Percentiles rank a stretch among this genome's conserved stretches.
Evolutionary conservation across 495 filamentous ascomycete genomes (phyloP).

Genomic region (Annulohypoxylon moriforme): DNA sequence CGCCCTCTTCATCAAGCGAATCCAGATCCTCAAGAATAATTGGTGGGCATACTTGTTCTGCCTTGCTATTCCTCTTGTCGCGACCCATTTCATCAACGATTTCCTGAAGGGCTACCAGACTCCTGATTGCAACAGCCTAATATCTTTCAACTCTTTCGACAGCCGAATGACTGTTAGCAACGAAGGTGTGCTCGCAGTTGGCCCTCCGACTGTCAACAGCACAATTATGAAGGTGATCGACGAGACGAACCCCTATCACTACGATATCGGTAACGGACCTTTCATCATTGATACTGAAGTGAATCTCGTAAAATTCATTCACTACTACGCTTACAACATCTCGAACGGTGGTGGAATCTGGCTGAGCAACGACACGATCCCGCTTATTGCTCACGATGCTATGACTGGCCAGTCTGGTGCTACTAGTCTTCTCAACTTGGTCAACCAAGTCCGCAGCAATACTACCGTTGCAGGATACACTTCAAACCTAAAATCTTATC

Average conservation of each 20-base stretch:
- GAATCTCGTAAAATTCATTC: constrained; percentile 70
- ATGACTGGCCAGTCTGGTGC: constrained; percentile 51
- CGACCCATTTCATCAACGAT: constrained; percentile 26
- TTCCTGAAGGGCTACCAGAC: constrained; percentile 60
- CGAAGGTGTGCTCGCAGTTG: constrained; percentile 3
- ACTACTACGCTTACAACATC: constrained; percentile 63
- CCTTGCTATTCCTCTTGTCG: constrained; percentile 71
- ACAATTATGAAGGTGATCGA: constrained; percentile 25
- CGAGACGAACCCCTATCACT: constrained; percentile 6
- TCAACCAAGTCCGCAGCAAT: constrained; percentile 45
- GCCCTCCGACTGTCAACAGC: constrained; percentile 29
- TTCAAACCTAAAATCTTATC: constrained; percentile 67
- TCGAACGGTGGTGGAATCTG: constrained; percentile 73
- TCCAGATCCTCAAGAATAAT: constrained; percentile 72
- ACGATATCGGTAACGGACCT: constrained; percentile 18
- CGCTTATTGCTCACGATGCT: constrained; percentile 67
- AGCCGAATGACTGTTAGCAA: not conserved
- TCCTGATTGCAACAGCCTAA: constrained; percentile 34
- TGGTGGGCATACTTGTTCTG: constrained; percentile 72
- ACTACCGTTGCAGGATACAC: constrained; percentile 65
- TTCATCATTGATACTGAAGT: constrained; percentile 55
- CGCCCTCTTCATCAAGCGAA: constrained; percentile 74
- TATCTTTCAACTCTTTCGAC: constrained; percentile 23
- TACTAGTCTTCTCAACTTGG: constrained; percentile 61
- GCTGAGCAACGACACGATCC: constrained; percentile 54